These are phyloP conservation scores for Globisporangium radiosum DNA, from an alignment of 352 stramenopile species.

Conservation along the genomic window DNA sequence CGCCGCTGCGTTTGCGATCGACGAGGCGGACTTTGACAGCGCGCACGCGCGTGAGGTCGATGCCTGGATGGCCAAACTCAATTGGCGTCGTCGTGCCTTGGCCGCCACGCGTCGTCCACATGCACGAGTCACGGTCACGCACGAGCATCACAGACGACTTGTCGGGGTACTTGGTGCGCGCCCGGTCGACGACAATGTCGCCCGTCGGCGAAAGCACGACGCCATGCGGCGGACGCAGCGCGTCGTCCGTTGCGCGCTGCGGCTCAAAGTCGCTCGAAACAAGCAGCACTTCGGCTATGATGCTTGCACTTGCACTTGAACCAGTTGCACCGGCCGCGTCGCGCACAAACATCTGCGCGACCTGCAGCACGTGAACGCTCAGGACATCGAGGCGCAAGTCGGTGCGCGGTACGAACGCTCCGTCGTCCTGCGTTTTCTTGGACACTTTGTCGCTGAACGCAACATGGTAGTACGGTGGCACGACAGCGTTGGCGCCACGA, in stretches of 20 bases:
- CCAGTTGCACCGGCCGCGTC: conserved; percentile 13
- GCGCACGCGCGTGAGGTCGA: conserved; percentile 42
- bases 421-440: conserved; percentile 12
- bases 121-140: not conserved
- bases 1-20: conserved; percentile 11
- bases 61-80: conserved; percentile 24
- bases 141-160: conserved; percentile 22
- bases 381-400: conserved; percentile 38
- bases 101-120: conserved; percentile 1
- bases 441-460: conserved; percentile 14
- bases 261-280: conserved; percentile 44
- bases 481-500: conserved; percentile 2
- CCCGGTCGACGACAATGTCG: conserved; percentile 34
- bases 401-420: conserved; percentile 14
- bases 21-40: conserved; percentile 26
- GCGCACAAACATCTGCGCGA: conserved; percentile 38
- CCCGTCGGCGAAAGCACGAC: conserved; percentile 28
- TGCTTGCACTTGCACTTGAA: conserved; percentile 10
- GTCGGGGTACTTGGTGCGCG: conserved; percentile 20
- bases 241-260: conserved; percentile 14
- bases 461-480: conserved; percentile 13
- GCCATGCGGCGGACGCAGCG: conserved; percentile 29
- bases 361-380: conserved; percentile 33
- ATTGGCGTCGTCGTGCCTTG: conserved; percentile 3
- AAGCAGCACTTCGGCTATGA: conserved; percentile 38